These are phyloP conservation scores for Acidiella bohemica DNA, from an alignment of 495 filamentous ascomycete genomes.

Conservation along the genomic window DNA sequence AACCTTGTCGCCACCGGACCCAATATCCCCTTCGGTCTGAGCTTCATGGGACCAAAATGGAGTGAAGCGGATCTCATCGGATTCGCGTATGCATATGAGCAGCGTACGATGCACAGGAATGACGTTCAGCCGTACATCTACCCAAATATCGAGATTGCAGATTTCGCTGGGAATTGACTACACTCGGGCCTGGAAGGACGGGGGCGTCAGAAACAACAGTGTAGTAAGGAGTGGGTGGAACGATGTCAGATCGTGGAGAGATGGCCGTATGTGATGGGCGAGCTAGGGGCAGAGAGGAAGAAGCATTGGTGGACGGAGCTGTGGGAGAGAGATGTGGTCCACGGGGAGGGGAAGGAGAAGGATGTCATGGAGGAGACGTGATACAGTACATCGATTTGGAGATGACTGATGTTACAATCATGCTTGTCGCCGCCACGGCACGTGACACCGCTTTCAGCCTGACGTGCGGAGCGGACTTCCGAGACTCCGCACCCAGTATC, in stretches of 20 bases:
- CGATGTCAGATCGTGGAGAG: conserved; percentile 7
- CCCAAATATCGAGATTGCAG: conserved; percentile 31
- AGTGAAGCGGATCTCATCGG: conserved; percentile 44
- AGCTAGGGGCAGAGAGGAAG: conserved; percentile 3
- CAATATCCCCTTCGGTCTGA: conserved; percentile 44
- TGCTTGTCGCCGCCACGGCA: too few species aligned
- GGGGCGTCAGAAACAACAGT: too few species aligned
- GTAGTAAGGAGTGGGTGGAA: conserved; percentile 13
- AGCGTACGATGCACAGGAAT: conserved; percentile 41
- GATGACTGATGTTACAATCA: too few species aligned
- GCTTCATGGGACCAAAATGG: conserved; percentile 44
- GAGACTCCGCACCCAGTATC: too few species aligned
- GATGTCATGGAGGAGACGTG: background rate
- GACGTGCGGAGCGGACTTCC: too few species aligned
- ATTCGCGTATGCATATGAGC: conserved; percentile 57
- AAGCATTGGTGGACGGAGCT: conserved; percentile 4
- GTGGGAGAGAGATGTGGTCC: background rate
- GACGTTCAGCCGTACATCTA: conserved; percentile 36
- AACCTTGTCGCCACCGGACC: conserved; percentile 34
- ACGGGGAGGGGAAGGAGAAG: background rate
- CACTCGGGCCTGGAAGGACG: background rate
- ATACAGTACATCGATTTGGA: background rate
- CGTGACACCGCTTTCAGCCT: too few species aligned
- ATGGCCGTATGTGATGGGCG: conserved; percentile 4
- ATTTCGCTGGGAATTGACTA: conserved; percentile 23